Evolutionary conservation across 2,329 filamentous ascomycete genomes (phyloP), one percentile per base, ranked within the genome.

Genomic region (Penicillium hordei): DNA sequence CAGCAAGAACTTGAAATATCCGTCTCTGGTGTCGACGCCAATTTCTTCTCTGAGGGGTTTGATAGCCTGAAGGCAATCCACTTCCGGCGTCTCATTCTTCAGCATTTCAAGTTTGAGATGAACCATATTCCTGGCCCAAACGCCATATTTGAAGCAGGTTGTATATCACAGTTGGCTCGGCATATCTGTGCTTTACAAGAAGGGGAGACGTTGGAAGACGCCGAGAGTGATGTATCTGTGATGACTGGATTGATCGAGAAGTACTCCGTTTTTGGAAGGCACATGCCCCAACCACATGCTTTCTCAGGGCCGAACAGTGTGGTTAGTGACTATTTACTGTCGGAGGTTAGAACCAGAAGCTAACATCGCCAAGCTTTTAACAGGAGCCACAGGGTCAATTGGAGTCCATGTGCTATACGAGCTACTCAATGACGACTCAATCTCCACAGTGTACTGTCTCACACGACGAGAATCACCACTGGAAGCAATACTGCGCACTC

Each of bases 31-130:
- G 53, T 62, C 1, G 56, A 74, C 3, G 61, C 72, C 4, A 77
- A 80, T 58, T 78, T 82, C 62, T 81, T 81, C 59, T 68, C 73
- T 1, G 68, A 72, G 0, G 80, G 79, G 0, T 60, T 82, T 19
- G 79, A 82, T 61, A 81, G 78, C 57, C 65, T 81, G 10, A 77
- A 78, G 19, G 78, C 78, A 2, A 78, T 78, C 15, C 76, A 80
- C n/a, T 60, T 79, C 1, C 74, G 79, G 21, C 70, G 77, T 4
- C 54, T 79, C 3, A 69, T 82, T 25, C 66, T 78, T 36, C 66
- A 72, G 17, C 65, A 75, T 25, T 70, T 81, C 15, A 70, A 75
- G 13, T 63, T 81, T 29, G 9, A 57, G 34, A 2, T 69, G 21
- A 61, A 65, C 19, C 58, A 71, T 9, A 15, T 43, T 60, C 59